Evolutionary conservation across 331 rosid species (phyloP).

Genomic region (Cydonia oblonga): DNA sequence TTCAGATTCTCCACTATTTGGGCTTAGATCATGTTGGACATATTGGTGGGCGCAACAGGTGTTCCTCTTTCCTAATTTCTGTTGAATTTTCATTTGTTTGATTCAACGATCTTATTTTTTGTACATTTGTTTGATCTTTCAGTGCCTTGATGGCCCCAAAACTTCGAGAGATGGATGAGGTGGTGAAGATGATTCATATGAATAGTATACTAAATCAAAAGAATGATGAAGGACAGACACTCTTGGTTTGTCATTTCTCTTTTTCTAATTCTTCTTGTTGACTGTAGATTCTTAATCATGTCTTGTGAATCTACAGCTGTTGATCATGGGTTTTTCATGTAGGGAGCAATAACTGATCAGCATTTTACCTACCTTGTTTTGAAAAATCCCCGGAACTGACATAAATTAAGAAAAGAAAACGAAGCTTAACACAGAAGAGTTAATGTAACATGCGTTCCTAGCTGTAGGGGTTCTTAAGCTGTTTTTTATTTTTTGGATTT

Average conservation of each 20-base stretch:
- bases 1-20: conserved; percentile 96
- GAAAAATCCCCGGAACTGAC: background rate
- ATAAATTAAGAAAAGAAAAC: too few species aligned
- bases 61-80: conserved; percentile 1
- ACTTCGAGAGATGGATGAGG: conserved; percentile 90
- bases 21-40: conserved; percentile 99
- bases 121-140: conserved; percentile 31
- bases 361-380: background rate
- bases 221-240: conserved; percentile 47
- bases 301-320: background rate
- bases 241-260: conserved; percentile 56
- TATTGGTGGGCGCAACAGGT: conserved; percentile 93
- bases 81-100: conserved; percentile 9
- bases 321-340: background rate
- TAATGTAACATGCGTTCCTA: background rate
- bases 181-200: conserved; percentile 67
- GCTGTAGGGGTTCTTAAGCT: background rate
- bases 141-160: conserved; percentile 78
- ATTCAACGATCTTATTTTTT: conserved; percentile 14
- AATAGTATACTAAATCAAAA: conserved; percentile 33
- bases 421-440: background rate
- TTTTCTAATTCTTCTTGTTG: background rate
- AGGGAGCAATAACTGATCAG: background rate
- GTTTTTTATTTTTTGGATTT: background rate
- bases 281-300: background rate